phyloP scores from a whole-genome alignment of 2,329 filamentous ascomycete genomes.

The Monosporascus sp. region DNA sequence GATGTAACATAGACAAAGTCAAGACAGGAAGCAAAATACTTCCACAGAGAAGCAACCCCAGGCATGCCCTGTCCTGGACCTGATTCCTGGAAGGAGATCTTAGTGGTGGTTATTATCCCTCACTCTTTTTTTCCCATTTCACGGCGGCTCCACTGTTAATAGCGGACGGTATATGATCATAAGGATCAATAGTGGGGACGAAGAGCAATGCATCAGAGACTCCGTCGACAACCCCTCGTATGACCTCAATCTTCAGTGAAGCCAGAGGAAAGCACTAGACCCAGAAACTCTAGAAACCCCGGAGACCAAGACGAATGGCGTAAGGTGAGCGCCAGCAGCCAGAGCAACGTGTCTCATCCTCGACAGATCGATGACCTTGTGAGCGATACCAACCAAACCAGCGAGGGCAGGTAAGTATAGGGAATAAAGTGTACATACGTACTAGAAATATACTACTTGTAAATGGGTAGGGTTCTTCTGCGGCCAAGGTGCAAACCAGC shows the following conservation, averaged over 20 bases:
- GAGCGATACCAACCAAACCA: neutral
- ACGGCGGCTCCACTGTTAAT: neutral
- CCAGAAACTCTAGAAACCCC: neutral
- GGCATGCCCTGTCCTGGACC: conserved; percentile 9
- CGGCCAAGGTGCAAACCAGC: conserved; percentile 22
- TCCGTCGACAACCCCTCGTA: no score
- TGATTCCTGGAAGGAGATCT: conserved; percentile 11
- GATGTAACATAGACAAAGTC: conserved; percentile 22
- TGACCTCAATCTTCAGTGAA: no score
- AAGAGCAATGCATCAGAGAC: neutral
- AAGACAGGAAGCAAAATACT: conserved; percentile 14
- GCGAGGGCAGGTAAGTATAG: neutral
- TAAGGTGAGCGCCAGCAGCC: neutral
- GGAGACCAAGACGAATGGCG: neutral
- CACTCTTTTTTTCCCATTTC: neutral
- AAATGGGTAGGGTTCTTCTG: conserved; percentile 15
- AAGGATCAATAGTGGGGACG: neutral
- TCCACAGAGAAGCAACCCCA: conserved; percentile 8
- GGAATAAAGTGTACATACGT: conserved; percentile 1
- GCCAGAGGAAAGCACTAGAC: no score
- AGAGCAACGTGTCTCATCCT: neutral
- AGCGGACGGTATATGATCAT: neutral
- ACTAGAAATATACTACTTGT: conserved; percentile 16
- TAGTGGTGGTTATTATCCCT: conserved; percentile 1
- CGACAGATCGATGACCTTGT: neutral